Percentiles rank a stretch among this genome's conserved stretches.
These are phyloP conservation scores for Flueggea neowawraea DNA, from an alignment of 441 rosid genomes.

Conservation along the genomic window DNA sequence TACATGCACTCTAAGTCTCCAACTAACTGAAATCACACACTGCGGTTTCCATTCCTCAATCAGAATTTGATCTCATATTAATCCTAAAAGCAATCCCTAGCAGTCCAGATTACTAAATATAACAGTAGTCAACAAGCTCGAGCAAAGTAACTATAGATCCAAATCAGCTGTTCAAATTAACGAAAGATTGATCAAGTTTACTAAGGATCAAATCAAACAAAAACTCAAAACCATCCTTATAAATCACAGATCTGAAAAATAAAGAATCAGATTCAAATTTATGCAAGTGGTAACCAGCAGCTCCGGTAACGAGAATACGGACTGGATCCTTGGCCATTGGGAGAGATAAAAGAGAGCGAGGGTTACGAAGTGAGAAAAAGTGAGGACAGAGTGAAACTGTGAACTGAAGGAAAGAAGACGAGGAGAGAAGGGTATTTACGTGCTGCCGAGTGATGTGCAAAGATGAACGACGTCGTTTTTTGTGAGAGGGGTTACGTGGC, in stretches of 20 bases:
- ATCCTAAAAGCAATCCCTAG: not conserved
- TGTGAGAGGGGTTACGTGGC: no score
- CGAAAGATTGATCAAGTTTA: not conserved
- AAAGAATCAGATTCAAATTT: not conserved
- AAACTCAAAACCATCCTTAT: not conserved
- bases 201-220: not conserved
- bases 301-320: slow-evolving; percentile 92
- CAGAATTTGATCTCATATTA: no score
- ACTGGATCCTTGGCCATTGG: slow-evolving; percentile 83
- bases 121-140: not conserved
- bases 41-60: no score
- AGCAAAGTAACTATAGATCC: not conserved
- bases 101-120: no score
- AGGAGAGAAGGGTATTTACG: no score
- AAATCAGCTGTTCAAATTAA: slow-evolving; percentile 6
- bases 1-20: no score
- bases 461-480: no score
- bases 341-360: slow-evolving; percentile 12
- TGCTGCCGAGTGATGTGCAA: no score
- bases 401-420: no score
- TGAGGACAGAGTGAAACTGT: no score
- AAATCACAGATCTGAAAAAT: slow-evolving; percentile 13
- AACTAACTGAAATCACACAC: no score
- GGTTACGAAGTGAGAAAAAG: no score
- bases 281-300: slow-evolving; percentile 54